Evolutionary conservation across 305 asterid genomes (phyloP).

Genomic region (Fraxinus greggii): DNA sequence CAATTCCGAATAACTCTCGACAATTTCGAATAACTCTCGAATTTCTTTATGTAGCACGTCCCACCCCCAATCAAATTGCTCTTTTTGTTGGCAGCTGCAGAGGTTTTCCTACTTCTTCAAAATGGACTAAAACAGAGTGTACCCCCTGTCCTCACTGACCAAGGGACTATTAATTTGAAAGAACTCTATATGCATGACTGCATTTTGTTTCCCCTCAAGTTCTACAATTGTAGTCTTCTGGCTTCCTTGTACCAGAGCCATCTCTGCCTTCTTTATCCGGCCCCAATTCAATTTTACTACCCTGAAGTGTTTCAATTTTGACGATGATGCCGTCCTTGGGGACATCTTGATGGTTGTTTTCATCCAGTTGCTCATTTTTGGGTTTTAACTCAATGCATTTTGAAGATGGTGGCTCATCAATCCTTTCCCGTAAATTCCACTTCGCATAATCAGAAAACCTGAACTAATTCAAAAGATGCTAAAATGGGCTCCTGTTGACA

Average conservation of each 20-base stretch:
- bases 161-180: not conserved
- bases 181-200: not conserved
- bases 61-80: not conserved
- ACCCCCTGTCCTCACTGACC: not conserved
- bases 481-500: not conserved
- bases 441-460: not conserved
- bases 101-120: not conserved
- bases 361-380: constrained; percentile 1
- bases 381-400: not conserved
- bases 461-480: not conserved
- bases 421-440: not conserved
- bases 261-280: not conserved
- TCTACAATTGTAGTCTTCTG: not conserved
- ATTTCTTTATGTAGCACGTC: not conserved
- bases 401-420: not conserved
- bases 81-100: not conserved
- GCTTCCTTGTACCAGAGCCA: not conserved
- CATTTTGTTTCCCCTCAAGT: not conserved
- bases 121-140: not conserved
- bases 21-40: not conserved
- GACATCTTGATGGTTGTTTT: not conserved
- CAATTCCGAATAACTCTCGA: not conserved
- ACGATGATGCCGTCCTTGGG: not conserved
- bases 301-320: not conserved
- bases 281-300: not conserved